Evolutionary conservation across 345 rosid genomes (phyloP), one percentile per base, ranked within the genome.

Genomic region (Linum usitatissimum): DNA sequence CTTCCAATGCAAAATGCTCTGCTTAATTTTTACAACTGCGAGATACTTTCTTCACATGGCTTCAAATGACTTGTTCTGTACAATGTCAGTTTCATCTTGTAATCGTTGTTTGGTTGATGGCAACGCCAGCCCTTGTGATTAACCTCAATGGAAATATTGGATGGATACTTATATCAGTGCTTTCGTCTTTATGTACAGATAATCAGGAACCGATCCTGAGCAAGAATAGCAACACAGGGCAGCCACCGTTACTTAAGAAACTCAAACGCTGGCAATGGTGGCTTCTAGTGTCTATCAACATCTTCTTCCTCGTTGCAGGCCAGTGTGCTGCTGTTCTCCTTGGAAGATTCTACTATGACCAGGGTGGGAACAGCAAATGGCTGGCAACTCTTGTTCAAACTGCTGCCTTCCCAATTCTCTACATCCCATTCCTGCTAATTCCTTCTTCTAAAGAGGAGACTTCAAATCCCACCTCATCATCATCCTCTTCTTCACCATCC

Each of bases 331-430:
- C 86, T 14, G 88, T 86, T 66, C 80, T 83, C 38, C 76, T 86
- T 14, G 92, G 88, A 7, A 80, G 88, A 69, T 80, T 75, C 74
- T 86, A 83, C 57, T 86, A 81, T 68, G 88, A 69, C 53, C 72
- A 79, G 64, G 88, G 92, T 42, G 92, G 92, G 57, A 80, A 81
- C 19, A 86, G 88, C 45, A 80, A 70, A 69, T 86, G 88, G 92
- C 57, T 86, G 78, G 80, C 85, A 0, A 86, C 88, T 34, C 73
- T 86, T 64, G 80, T 83, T 58, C 88, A 86, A 60, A 86, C 85
- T 1, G 81, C 74, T 17, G 93, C 76, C 58, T 86, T 86, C 72
- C 93, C 93, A 0, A 71, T 88, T 75, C 84, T 86, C 8, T 77
- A 45, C 63, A 64, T 86, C 60, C 91, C 93, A 3, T 80, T 78